A percentile compares a stretch with the other conserved stretches of the same genome.
phyloP scores from a whole-genome alignment of 805 yeast species.

The Tanozyma kutaoensis region DNA sequence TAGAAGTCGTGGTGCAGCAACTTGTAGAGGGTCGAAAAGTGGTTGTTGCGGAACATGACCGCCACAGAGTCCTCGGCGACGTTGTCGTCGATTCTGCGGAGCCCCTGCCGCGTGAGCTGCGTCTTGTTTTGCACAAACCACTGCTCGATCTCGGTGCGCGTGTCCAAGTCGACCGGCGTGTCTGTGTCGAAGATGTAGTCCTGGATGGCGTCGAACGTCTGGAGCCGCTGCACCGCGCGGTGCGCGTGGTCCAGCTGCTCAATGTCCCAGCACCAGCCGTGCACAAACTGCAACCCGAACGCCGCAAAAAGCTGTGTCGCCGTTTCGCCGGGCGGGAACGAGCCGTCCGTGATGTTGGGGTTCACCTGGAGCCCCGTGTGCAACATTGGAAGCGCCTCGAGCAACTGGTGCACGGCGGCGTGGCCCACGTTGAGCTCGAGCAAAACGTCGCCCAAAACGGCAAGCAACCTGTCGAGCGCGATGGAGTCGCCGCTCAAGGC shows the following conservation, averaged over 20 bases:
- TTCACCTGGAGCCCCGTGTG: constrained; percentile 63
- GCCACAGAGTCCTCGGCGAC: constrained; percentile 42
- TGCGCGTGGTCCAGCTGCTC: constrained; percentile 3
- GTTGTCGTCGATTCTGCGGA: constrained; percentile 28
- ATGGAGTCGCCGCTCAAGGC: too few relatives aligned
- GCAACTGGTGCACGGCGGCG: constrained; percentile 16
- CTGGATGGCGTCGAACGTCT: constrained; percentile 43
- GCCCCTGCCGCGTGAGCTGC: constrained; percentile 65
- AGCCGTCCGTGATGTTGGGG: constrained; percentile 44
- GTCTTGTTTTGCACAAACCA: constrained; percentile 52
- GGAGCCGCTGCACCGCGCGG: constrained; percentile 7
- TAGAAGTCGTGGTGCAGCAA: constrained; percentile 36
- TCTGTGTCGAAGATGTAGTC: constrained; percentile 27
- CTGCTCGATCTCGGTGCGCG: constrained; percentile 8
- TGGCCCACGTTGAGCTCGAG: constrained; percentile 7
- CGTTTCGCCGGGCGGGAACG: constrained; percentile 35
- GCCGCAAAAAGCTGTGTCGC: constrained; percentile 45
- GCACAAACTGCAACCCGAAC: constrained; percentile 51
- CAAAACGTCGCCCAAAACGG: constrained; percentile 33
- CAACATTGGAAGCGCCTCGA: constrained; percentile 46
- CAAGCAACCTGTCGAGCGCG: too few relatives aligned
- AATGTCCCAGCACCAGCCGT: constrained; percentile 67
- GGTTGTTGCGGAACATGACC: constrained; percentile 82
- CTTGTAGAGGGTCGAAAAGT: constrained; percentile 62
- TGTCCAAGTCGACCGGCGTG: constrained; percentile 4